Percentiles rank a stretch among this genome's conserved stretches.
phyloP scores from a whole-genome alignment of 2,329 filamentous ascomycete genomes.

The Alternaria postmessia region DNA sequence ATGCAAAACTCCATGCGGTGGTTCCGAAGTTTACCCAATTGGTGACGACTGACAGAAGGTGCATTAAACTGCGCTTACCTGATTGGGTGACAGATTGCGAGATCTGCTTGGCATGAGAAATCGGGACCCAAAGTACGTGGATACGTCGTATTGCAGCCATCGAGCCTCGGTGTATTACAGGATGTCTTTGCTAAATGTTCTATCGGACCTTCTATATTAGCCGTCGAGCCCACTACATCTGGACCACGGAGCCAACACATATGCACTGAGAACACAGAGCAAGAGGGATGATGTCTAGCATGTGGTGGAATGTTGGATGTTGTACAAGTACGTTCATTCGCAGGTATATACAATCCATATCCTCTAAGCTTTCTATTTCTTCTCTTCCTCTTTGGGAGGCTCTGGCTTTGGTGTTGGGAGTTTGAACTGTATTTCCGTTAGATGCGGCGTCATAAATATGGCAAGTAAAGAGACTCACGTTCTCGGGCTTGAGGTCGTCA shows the following conservation, averaged over 20 bases:
- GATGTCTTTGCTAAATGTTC: background rate
- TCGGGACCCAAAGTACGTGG: background rate
- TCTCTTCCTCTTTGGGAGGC: conserved; percentile 82
- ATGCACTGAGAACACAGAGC: background rate
- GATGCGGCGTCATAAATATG: background rate
- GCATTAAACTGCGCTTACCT: conserved; percentile 11
- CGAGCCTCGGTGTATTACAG: background rate
- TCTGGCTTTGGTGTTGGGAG: conserved; percentile 95
- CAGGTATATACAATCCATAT: conserved; percentile 52
- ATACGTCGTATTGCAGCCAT: background rate
- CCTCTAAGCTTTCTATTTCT: conserved; percentile 72
- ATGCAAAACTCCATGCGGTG: background rate
- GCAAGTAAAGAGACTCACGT: conserved; percentile 47
- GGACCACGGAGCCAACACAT: background rate
- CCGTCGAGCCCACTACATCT: background rate
- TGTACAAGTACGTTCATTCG: conserved; percentile 37
- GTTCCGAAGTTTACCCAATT: background rate
- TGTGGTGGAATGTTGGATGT: conserved; percentile 5
- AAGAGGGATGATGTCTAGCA: background rate
- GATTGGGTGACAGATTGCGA: conserved; percentile 23
- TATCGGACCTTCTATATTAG: background rate
- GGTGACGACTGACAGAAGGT: conserved; percentile 1
- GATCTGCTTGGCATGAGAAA: conserved; percentile 18
- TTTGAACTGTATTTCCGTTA: conserved; percentile 71
- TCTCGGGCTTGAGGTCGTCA: conserved; percentile 78